phyloP scores from a whole-genome alignment of 257 asterid species.

The Scutellaria barbata region DNA sequence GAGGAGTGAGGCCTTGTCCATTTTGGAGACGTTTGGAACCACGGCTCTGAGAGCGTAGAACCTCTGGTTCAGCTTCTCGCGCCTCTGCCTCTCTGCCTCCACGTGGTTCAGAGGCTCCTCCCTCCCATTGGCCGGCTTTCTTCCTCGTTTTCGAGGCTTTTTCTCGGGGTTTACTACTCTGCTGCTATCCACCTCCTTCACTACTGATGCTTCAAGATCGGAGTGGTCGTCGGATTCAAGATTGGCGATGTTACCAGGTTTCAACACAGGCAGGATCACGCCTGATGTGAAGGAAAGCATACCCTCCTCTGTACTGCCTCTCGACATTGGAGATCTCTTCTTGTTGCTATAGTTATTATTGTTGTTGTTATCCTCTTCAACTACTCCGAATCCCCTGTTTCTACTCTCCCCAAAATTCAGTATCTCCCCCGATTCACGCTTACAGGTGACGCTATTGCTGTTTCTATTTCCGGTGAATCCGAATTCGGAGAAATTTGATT shows the following conservation, averaged over 20 bases:
- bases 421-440: conserved; percentile 67
- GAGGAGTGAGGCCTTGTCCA: conserved; percentile 92
- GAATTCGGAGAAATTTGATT: conserved; percentile 58
- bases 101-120: conserved; percentile 93
- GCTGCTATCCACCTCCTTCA: conserved; percentile 73
- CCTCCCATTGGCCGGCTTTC: conserved; percentile 89
- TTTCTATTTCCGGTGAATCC: conserved; percentile 48
- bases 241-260: conserved; percentile 42
- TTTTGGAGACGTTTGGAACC: conserved; percentile 83
- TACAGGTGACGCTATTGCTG: conserved; percentile 41
- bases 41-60: conserved; percentile 86
- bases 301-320: conserved; percentile 71
- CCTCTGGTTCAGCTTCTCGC: conserved; percentile 85
- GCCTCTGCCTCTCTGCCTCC: conserved; percentile 92
- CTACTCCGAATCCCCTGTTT: conserved; percentile 41
- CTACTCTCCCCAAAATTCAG: conserved; percentile 58
- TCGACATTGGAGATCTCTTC: conserved; percentile 58
- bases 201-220: conserved; percentile 79
- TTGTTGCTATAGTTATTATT: conserved; percentile 3
- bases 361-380: background rate
- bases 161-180: conserved; percentile 69
- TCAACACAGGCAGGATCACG: conserved; percentile 54
- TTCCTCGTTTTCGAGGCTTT: conserved; percentile 74
- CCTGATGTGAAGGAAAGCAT: conserved; percentile 80
- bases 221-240: conserved; percentile 81